These are phyloP conservation scores for Mallotus japonicus DNA, from an alignment of 441 rosid genomes.

Conservation along the genomic window DNA sequence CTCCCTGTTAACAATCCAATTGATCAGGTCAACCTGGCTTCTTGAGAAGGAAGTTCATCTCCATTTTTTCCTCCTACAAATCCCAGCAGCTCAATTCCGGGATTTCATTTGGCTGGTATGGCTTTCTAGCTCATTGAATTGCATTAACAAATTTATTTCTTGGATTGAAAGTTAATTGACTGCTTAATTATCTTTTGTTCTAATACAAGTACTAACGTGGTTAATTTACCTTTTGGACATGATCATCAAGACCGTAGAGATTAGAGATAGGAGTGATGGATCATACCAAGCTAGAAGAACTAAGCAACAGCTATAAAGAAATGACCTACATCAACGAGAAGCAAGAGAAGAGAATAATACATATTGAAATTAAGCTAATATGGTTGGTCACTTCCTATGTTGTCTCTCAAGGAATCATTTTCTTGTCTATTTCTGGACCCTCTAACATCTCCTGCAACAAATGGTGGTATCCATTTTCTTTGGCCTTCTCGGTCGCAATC, in stretches of 20 bases:
- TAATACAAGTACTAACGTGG: too few relatives aligned
- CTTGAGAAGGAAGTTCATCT: too few relatives aligned
- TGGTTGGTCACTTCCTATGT: not conserved
- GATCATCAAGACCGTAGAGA: not conserved
- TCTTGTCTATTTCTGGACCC: constrained; percentile 7
- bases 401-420: not conserved
- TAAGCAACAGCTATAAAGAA: constrained; percentile 2
- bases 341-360: constrained; percentile 7
- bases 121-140: not conserved
- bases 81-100: not conserved
- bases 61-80: too few relatives aligned
- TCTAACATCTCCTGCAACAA: constrained; percentile 6
- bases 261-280: not conserved
- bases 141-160: not conserved
- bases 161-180: too few relatives aligned
- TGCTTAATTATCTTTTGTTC: too few relatives aligned
- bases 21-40: too few relatives aligned
- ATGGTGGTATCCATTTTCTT: constrained; percentile 7
- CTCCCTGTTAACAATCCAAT: not conserved
- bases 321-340: constrained; percentile 5
- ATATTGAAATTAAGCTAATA: not conserved
- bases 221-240: not conserved
- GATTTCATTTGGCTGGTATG: not conserved
- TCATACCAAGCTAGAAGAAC: not conserved
- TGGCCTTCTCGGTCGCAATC: not conserved